Conservation (phyloP, 495 filamentous ascomycete genomes). For the Neurospora sp. region DNA sequence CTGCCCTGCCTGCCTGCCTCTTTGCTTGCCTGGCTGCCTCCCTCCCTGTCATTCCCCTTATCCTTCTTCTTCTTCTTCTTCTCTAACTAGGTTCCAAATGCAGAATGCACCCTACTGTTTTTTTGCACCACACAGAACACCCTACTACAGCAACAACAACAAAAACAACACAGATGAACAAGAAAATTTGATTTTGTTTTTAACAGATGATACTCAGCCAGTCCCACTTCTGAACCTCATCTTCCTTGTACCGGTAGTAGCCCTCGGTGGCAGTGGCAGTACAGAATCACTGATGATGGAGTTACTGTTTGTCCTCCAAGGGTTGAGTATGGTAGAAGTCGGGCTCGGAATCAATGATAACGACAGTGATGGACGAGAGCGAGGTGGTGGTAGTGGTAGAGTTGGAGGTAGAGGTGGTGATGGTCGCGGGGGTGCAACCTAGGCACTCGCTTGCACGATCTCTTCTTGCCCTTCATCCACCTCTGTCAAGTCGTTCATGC, state of each 20-base stretch:
- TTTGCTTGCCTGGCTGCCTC: neutral
- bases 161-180: neutral
- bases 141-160: neutral
- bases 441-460: constrained; percentile 19
- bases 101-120: neutral
- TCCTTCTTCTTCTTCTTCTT: neutral
- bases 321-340: constrained; percentile 7
- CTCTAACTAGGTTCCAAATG: neutral
- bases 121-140: neutral
- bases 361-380: neutral
- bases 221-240: constrained; percentile 5
- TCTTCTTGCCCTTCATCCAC: constrained; percentile 29
- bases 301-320: constrained; percentile 10
- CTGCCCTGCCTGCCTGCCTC: neutral
- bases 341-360: constrained; percentile 1
- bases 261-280: neutral
- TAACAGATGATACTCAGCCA: neutral
- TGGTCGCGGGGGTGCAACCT: constrained; percentile 13
- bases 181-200: neutral
- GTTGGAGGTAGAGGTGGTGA: neutral
- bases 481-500: constrained; percentile 27
- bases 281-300: neutral
- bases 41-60: neutral
- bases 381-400: neutral
- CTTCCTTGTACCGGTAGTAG: neutral